Evolutionary conservation across 2,329 filamentous ascomycete species (phyloP).

Genomic region (Aspergillus sp.): DNA sequence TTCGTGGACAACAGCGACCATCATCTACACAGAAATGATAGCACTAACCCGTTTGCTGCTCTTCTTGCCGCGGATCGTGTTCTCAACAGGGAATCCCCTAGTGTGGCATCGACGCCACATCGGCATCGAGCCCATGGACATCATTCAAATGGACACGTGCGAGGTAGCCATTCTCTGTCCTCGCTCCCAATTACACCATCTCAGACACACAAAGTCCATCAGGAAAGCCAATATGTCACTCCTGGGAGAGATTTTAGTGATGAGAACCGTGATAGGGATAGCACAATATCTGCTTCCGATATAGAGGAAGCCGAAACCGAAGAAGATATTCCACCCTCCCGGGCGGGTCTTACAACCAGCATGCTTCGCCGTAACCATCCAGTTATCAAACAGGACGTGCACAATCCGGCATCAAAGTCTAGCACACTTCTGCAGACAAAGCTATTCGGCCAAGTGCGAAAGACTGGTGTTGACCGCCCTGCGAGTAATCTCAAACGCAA

Average conservation of each 20-base stretch:
- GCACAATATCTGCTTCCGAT: conserved; percentile 74
- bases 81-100: conserved; percentile 73
- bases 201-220: conserved; percentile 52
- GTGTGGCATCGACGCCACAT: conserved; percentile 70
- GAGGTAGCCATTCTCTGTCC: conserved; percentile 79
- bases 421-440: conserved; percentile 59
- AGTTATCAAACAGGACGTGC: conserved; percentile 36
- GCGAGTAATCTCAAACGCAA: conserved; percentile 38
- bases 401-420: conserved; percentile 43
- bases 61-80: conserved; percentile 74
- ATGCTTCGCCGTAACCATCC: conserved; percentile 64
- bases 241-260: conserved; percentile 55
- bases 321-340: conserved; percentile 69
- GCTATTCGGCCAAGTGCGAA: conserved; percentile 62
- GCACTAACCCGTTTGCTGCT: conserved; percentile 70
- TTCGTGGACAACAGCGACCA: conserved; percentile 41
- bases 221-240: conserved; percentile 58
- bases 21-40: conserved; percentile 50
- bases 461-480: conserved; percentile 47
- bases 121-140: conserved; percentile 51
- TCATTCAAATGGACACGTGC: conserved; percentile 61
- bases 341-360: conserved; percentile 73
- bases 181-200: conserved; percentile 77
- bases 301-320: conserved; percentile 55
- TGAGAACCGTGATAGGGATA: conserved; percentile 68